Base-by-base conservation (phyloP, 2,329 filamentous ascomycete genomes). In the Fusarium annulatum region DNA sequence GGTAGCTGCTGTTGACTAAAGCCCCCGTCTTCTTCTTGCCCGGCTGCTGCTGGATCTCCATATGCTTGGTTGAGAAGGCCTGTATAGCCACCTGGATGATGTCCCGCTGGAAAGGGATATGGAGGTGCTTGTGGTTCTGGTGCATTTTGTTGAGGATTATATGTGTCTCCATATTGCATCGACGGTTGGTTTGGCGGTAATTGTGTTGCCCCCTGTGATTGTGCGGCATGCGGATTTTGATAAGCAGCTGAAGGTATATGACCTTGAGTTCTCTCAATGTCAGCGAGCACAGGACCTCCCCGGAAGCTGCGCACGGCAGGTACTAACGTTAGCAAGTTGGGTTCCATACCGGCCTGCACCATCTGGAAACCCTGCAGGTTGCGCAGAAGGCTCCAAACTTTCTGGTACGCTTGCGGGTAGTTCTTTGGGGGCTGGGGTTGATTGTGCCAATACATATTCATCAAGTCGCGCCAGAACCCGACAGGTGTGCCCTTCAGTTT, bases 241-340 rank as follows among this genome's bases (percentile, higher is more conserved):
- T 16, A 9, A 45, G 21, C 21, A 23, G 23, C 42, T 21, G 15
- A 19, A 51, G 10, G 23, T 8, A 69, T 18, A 28, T 7, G 21
- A 23, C 18, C 3, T 23, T 69, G 66, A 8, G 28, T 16, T 5
- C 5, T 8, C 30, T 53, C 42, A 34, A 43, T 23, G 21, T 69
- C 66, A 21, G 36, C 15, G 26, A 69, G 66, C 16, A 69, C 28
- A 18, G 67, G 67, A 16, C 63, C 57, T 45, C 67, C 67, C 28
- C 28, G 36, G 16, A 70, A 65, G 46, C 36, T 14, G 11, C 66
- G 60, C 34, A 16, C 30, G 3, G 2, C 5, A 15, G 9, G 3
- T 14, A 23, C 21, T 36, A 26, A 26, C 26, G 26, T 26, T 26
- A 4, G 11, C 15, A 26, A 9, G 16, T 26, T 15, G 21, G 23